Conservation (phyloP, 306 rosid species). For the Cicer chorassanicum region DNA sequence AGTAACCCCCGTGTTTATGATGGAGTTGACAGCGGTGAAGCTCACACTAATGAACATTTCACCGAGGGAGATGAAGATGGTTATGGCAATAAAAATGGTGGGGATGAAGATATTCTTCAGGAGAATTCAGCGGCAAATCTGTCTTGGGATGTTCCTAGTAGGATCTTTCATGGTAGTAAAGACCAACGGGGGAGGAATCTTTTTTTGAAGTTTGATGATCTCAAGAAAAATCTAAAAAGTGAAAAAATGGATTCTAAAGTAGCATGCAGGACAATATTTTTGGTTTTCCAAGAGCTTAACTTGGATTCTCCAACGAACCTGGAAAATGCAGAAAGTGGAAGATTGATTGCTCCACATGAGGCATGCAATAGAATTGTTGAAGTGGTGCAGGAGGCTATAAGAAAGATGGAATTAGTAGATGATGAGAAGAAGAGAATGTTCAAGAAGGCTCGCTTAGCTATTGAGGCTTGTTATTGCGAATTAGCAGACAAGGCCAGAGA, state of each 20-base stretch:
- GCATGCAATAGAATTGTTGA: constrained; percentile 94
- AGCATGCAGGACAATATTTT: constrained; percentile 78
- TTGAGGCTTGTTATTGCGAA: constrained; percentile 84
- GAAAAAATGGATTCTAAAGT: constrained; percentile 66
- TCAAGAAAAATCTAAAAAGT: constrained; percentile 73
- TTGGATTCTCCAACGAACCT: constrained; percentile 69
- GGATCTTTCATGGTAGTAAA: constrained; percentile 87
- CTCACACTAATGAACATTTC: constrained; percentile 59
- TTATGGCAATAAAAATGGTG: constrained; percentile 60
- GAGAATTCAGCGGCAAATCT: constrained; percentile 56
- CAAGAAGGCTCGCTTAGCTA: constrained; percentile 88
- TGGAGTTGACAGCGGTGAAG: constrained; percentile 66
- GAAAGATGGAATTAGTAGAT: constrained; percentile 97
- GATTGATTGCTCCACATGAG: constrained; percentile 90
- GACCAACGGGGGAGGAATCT: constrained; percentile 88
- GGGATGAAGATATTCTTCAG: constrained; percentile 56
- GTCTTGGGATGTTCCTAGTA: constrained; percentile 65
- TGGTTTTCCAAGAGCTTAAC: constrained; percentile 93
- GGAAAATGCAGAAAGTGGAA: constrained; percentile 87
- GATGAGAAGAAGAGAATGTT: constrained; percentile 96
- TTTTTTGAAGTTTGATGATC: constrained; percentile 81
- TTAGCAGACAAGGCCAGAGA: constrained; percentile 88
- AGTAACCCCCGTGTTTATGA: constrained; percentile 52
- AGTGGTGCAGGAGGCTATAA: constrained; percentile 92
- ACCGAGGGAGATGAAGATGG: constrained; percentile 60